Percentiles rank a stretch among this genome's conserved stretches.
These are phyloP conservation scores for Rhytidhysteron rufulum DNA, from an alignment of 2,329 filamentous ascomycete species.

Conservation along the genomic window DNA sequence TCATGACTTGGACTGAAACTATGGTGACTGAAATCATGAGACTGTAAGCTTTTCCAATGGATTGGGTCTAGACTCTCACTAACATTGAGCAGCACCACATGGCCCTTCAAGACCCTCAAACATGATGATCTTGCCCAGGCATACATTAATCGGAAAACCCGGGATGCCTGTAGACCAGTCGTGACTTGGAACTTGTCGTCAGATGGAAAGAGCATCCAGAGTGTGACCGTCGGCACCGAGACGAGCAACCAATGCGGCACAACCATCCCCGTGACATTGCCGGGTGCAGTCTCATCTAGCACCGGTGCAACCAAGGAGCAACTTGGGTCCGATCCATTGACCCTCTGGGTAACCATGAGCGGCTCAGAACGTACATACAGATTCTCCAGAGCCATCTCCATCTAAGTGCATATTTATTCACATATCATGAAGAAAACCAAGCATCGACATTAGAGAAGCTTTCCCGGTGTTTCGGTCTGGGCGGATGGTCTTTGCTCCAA, in stretches of 20 bases:
- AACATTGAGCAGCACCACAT: slow-evolving; percentile 30
- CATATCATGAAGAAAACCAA: background rate
- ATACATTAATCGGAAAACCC: slow-evolving; percentile 52
- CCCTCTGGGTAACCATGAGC: slow-evolving; percentile 37
- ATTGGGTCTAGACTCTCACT: slow-evolving; percentile 2
- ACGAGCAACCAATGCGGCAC: slow-evolving; percentile 50
- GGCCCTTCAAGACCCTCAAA: slow-evolving; percentile 54
- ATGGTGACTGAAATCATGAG: slow-evolving; percentile 52
- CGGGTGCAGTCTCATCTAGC: slow-evolving; percentile 40
- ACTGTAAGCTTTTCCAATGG: slow-evolving; percentile 30
- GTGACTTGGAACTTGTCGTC: slow-evolving; percentile 45
- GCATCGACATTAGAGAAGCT: background rate
- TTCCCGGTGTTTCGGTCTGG: background rate
- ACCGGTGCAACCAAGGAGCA: slow-evolving; percentile 48
- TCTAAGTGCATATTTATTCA: slow-evolving; percentile 14
- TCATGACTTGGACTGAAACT: slow-evolving; percentile 56
- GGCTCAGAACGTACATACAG: slow-evolving; percentile 32
- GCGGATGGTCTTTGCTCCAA: background rate
- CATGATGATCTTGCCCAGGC: slow-evolving; percentile 52
- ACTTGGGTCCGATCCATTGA: slow-evolving; percentile 46
- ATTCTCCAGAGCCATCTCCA: slow-evolving; percentile 22
- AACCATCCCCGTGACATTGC: slow-evolving; percentile 55
- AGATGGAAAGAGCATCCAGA: slow-evolving; percentile 44
- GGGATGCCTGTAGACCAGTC: slow-evolving; percentile 51
- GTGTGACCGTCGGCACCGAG: slow-evolving; percentile 46